Evolutionary conservation across 352 stramenopile genomes (phyloP), one percentile per base, ranked within the genome.

Genomic region (Blastocystis sp.): DNA sequence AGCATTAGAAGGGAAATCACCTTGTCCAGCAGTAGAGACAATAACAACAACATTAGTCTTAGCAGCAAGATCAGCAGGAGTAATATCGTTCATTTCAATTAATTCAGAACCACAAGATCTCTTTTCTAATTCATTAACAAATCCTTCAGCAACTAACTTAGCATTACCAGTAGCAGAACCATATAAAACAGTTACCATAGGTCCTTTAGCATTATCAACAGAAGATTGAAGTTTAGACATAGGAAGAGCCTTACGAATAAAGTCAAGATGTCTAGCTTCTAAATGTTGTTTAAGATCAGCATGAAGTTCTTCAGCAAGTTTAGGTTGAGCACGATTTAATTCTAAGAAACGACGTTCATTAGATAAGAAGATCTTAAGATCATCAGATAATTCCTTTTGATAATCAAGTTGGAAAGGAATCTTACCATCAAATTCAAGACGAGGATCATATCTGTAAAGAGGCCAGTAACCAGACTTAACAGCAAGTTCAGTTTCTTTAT

Each of bases 401-500:
- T 77, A 86, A 68, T 91, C 81, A 18, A 86, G 72, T n/a, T 78
- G 70, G 46, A 88, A 86, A 47, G 79, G 65, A 56, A 72, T 88
- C 67, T 88, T 80, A 32, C 77, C 78, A 23, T 80, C 73, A 27
- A 80, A 73, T 4, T 84, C 69, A 37, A 77, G 39, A 43, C 68
- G 39, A 30, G 80, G 80, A 65, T 87, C 83, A 73, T 83, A 86
- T n/a, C 79, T 76, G 71, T 88, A 91, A n/a, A 88, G 65, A 39
- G 80, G 81, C 80, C 80, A 88, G 70, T 88, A 88, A 19, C 80
- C 81, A 10, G 67, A 76, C 43, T 79, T 76, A 39, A 88, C 79
- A 21, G 81, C 81, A 67, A 84, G 76, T 21, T 75, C 73, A 18
- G 77, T 86, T 58, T 88, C 81, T 65, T 86, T 78, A 67, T 84